Base-by-base conservation (phyloP, 108 stramenopile species). In the Asterionellopsis glacialis region DNA sequence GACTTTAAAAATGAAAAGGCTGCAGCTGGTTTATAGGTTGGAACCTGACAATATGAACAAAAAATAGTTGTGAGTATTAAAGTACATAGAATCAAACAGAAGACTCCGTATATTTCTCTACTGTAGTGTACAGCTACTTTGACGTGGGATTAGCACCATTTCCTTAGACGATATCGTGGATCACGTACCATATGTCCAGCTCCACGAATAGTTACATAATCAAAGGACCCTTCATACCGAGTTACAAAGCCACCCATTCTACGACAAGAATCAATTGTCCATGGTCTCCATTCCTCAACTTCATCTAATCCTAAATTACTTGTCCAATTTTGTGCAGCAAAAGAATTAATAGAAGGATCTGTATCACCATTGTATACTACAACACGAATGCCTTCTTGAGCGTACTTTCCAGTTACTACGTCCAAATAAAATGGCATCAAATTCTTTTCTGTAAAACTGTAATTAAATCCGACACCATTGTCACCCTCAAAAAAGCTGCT, bases 321-420 rank as follows among this genome's bases (percentile, higher is more conserved):
- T 2, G 84, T 85, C 86, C 86, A 87, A 53, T 85, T 81, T 61
- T 85, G 74, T 10, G 84, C 68, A 9, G 75, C 80, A 67, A 91
- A 83, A 23, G 66, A 74, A 27, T 79, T 85, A 63, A 87, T 80
- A 40, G 80, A 77, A 10, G 85, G 83, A 63, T 91, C 90, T 5
- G 90, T 82, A 59, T 91, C 90, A 16, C 90, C 90, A 62, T 91
- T 88, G 79, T 87, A 91, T 4, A 91, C 71, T 59, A 86, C 52
- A 0, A 83, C 74, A 23, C 67, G 65, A 14, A 88, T 16, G 10
- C 58, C 71, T 24, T 44, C 19, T 1, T 43, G 55, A 22, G 14
- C 18, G 26, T 48, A 58, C 50, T 61, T 69, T 14, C 68, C 72
- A 28, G 59, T 66, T 42, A 73, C 68, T 15, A 75, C 63, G 0